These are phyloP conservation scores for Camellia japonica DNA, from an alignment of 148 eudicot genomes.

Conservation along the genomic window DNA sequence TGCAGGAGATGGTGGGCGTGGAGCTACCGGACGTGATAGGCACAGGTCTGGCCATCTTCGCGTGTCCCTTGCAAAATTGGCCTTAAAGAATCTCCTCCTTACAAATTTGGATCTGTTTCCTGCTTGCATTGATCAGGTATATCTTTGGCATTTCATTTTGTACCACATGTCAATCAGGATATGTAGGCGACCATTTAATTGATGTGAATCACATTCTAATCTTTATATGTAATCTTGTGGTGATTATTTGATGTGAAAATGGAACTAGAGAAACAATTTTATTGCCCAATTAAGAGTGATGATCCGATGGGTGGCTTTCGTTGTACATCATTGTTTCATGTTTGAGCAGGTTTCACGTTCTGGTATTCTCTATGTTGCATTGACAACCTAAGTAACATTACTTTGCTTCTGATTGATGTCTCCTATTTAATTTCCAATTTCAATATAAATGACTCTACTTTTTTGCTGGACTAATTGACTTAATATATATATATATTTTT, in stretches of 20 bases:
- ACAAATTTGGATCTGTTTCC: slow-evolving; percentile 98
- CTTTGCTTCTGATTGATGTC: background rate
- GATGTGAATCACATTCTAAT: background rate
- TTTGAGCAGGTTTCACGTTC: background rate
- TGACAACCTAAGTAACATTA: background rate
- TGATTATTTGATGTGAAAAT: background rate
- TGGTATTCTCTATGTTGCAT: background rate
- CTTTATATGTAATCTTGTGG: background rate
- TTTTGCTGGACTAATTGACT: background rate
- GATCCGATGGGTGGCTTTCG: background rate
- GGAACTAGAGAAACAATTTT: background rate
- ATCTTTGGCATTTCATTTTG: slow-evolving; percentile 2
- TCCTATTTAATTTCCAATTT: slow-evolving; percentile 1
- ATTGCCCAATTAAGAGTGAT: slow-evolving; percentile 1
- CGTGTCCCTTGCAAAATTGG: slow-evolving; percentile 85
- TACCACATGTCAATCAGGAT: background rate
- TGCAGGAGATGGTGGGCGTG: slow-evolving; percentile 80
- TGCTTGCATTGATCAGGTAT: slow-evolving; percentile 99
- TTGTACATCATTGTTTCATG: background rate
- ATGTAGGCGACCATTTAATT: background rate
- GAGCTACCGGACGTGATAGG: slow-evolving; percentile 80
- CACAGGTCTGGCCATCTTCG: slow-evolving; percentile 95
- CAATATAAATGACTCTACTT: background rate
- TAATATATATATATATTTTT: background rate
- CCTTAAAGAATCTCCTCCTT: slow-evolving; percentile 87